Evolutionary conservation across 164 flowering plant genomes (phyloP), one percentile per base, ranked within the genome.

Genomic region (Vitis cinerea): DNA sequence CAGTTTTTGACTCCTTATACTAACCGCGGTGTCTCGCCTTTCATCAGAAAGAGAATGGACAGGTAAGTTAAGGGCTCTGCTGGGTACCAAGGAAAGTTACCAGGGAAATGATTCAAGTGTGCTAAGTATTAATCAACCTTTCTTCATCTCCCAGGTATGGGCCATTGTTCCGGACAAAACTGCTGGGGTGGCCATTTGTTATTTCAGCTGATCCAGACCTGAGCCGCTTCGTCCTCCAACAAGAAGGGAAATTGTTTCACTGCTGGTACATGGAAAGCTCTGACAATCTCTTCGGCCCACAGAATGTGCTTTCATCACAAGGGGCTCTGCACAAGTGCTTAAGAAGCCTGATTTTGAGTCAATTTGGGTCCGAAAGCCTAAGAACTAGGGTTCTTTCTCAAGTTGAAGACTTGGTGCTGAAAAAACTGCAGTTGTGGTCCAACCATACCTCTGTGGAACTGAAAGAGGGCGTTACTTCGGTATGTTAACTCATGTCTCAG

Each of bases 211-310:
- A 88, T 70, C 65, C 89, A 12, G 87, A 87, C 69, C 74, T 88
- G 19, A 87, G 79, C 50, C 65, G 85, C 65, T 77, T 81, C 48
- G 67, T 89, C 44, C 87, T 89, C 74, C 88, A 80, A 64, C 83
- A 85, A 77, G 93, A 89, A 65, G 93, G 91, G 3, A 72, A 72
- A 2, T 54, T 80, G 76, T 87, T 89, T 47, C 83, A 87, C 66
- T 84, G 89, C 78, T 89, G 91, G 89, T 89, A 89, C 60, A 88
- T 86, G 3, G 87, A 87, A 17, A 85, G 86, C 9, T 87, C 87
- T 72, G 83, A 88, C 37, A 86, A 83, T 72, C 82, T 89, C 57
- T 89, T 89, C 58, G 91, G 91, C 12, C 60, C 63, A 60, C 83
- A 85, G 47, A 87, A 84, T 75, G 86, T 89, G 23, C 83, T 86